Evolutionary conservation across 768 basidiomycete genomes (phyloP), one percentile per base, ranked within the genome.

Genomic region (Chlorophyllum brunneum): DNA sequence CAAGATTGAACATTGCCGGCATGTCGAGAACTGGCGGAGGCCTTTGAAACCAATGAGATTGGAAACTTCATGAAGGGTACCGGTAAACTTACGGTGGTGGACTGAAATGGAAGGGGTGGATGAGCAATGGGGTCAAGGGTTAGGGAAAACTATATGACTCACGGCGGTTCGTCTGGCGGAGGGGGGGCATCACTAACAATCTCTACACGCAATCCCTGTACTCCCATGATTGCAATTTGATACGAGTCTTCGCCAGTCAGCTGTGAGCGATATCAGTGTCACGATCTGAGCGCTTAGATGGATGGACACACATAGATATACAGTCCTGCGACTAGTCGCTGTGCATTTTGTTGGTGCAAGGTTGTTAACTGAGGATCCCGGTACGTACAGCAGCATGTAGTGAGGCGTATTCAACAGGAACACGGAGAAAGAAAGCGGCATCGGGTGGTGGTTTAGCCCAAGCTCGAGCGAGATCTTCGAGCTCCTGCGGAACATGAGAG

Each of bases 361-460:
- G 55, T 39, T 37, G 56, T 33, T 40, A 43, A 18, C 51, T 26
- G 60, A 54, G 58, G 56, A 30, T 48, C 20, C 5, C 22, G 22
- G 45, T 15, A 72, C 87, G 63, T 63, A 92, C 89, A 41, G 89
- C 84, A 48, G 91, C 90, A 60, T 88, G 85, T 27, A 90, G 76
- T 23, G 90, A 90, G 1, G 88, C 91, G 68, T 79, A 92, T 67
- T 93, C 91, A n/a, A 89, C 85, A 2, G 91, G 91, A 0, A 92
- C 81, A 22, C 91, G 86, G 51, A 93, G 70, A 56, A 77, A 76
- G 72, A 92, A 88, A 39, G 77, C 67, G 34, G 81, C 85, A 65
- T 86, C 88, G 48, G 89, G 87, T 13, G 91, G 88, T 10, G 90
- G 89, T 61, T 89, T 91, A 22, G 85, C 81, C 91, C 91, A 93